These are phyloP conservation scores for Rhazya stricta DNA, from an alignment of 257 asterid genomes.

Conservation along the genomic window DNA sequence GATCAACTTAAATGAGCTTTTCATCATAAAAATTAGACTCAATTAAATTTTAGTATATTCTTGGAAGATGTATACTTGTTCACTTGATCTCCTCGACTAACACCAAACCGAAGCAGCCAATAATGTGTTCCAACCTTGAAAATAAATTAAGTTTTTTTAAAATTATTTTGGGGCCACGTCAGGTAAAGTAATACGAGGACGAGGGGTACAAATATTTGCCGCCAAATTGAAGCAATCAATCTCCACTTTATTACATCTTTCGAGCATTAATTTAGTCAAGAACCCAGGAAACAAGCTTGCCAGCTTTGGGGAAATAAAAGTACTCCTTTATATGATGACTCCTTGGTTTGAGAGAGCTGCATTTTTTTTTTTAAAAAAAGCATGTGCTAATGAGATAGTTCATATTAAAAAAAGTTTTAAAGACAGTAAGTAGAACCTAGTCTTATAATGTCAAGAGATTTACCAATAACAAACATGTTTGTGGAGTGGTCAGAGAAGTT, in stretches of 20 bases:
- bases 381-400: too few relatives aligned
- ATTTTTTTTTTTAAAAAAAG: neutral
- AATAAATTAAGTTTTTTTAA: neutral
- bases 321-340: neutral
- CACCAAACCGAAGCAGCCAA: neutral
- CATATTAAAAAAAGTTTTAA: too few relatives aligned
- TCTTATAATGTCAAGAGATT: too few relatives aligned
- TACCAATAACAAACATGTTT: too few relatives aligned
- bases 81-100: too few relatives aligned
- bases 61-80: too few relatives aligned
- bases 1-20: too few relatives aligned
- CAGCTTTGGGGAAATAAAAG: neutral
- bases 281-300: neutral
- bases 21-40: too few relatives aligned
- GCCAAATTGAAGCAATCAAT: neutral
- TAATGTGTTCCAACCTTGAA: too few relatives aligned
- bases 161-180: neutral
- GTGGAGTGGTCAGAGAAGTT: too few relatives aligned
- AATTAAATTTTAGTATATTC: too few relatives aligned
- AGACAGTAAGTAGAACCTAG: too few relatives aligned
- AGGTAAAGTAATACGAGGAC: neutral
- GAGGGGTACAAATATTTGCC: neutral
- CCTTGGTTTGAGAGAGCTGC: neutral
- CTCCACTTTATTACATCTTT: neutral
- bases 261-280: constrained; percentile 10